Evolutionary conservation across 768 basidiomycete species (phyloP).

Genomic region (Sistotremastrum niveocremeum): DNA sequence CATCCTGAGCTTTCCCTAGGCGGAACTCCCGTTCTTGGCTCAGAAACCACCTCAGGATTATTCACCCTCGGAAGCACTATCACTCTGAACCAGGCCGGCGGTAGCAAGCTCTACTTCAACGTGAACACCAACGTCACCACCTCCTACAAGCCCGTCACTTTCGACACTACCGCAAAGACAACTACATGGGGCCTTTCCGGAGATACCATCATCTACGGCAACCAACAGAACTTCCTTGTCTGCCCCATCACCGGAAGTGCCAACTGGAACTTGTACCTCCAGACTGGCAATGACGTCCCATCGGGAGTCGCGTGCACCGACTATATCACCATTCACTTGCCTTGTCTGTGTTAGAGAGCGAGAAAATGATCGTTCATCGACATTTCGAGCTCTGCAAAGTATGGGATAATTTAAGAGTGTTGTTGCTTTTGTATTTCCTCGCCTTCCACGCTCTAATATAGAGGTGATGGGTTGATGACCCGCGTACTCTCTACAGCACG

Average conservation of each 20-base stretch:
- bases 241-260: conserved; percentile 29
- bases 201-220: conserved; percentile 43
- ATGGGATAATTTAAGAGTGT: too few species aligned
- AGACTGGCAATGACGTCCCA: conserved; percentile 36
- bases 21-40: conserved; percentile 36
- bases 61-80: conserved; percentile 38
- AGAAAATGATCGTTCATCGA: too few species aligned
- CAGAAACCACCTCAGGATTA: conserved; percentile 34
- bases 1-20: conserved; percentile 14
- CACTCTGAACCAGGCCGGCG: conserved; percentile 27
- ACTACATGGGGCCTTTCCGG: conserved; percentile 45
- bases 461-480: too few species aligned
- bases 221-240: conserved; percentile 40
- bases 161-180: conserved; percentile 32
- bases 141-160: conserved; percentile 35
- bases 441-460: too few species aligned
- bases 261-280: conserved; percentile 35
- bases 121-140: conserved; percentile 27
- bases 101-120: conserved; percentile 35
- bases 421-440: too few species aligned
- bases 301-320: conserved; percentile 14
- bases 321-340: conserved; percentile 28
- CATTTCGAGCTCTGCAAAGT: too few species aligned
- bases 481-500: too few species aligned
- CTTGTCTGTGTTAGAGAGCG: conserved; percentile 24